A percentile compares a stretch with the other conserved stretches of the same genome.
These are phyloP conservation scores for Pyrus bretschneideri DNA, from an alignment of 306 rosid genomes.

Conservation along the genomic window DNA sequence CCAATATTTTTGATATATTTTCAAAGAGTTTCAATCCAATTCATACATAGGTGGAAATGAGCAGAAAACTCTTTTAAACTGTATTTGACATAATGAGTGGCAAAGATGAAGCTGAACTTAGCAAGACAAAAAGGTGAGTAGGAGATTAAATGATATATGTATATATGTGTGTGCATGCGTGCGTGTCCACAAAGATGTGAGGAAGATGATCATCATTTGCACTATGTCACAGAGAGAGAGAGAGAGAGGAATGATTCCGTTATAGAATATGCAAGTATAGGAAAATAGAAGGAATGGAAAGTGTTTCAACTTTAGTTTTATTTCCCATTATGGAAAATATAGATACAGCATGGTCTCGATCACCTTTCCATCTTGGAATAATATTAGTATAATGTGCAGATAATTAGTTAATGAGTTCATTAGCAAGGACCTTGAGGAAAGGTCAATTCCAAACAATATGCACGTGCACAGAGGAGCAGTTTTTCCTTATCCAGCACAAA, in stretches of 20 bases:
- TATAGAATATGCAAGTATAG: not conserved
- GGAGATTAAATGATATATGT: not conserved
- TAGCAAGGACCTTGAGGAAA: not conserved
- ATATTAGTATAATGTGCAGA: not conserved
- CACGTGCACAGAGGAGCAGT: not conserved
- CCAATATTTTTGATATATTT: not conserved
- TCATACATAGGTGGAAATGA: not conserved
- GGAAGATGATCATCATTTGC: not conserved
- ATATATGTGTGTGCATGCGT: not conserved
- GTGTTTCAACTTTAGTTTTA: not conserved
- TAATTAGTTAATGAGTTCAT: not conserved
- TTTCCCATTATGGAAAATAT: not conserved
- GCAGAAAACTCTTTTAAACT: not conserved
- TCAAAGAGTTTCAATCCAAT: not conserved
- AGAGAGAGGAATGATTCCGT: not conserved
- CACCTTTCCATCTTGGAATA: not conserved
- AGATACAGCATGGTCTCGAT: not conserved
- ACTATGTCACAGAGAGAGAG: not conserved
- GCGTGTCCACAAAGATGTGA: not conserved
- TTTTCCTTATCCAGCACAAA: not conserved
- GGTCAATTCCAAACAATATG: not conserved
- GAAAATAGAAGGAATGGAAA: not conserved
- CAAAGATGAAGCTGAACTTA: not conserved
- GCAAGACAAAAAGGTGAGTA: not conserved
- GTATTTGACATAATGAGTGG: not conserved